phyloP scores from a whole-genome alignment of 257 asterid genomes.

The Craterostigma plantagineum region DNA sequence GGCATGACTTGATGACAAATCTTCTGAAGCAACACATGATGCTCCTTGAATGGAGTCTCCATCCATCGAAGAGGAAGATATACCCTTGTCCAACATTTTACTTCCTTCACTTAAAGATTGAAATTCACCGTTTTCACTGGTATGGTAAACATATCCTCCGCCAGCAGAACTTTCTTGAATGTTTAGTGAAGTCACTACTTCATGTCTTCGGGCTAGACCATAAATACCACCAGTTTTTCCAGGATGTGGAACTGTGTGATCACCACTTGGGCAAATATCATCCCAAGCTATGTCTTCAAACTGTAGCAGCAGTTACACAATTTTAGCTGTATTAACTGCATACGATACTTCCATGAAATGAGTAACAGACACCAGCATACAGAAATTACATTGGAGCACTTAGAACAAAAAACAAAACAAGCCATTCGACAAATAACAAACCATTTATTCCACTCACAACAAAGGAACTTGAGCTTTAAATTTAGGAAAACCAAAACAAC shows the following conservation, averaged over 20 bases:
- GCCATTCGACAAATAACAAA: not conserved
- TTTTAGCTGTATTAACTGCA: slow-evolving; percentile 41
- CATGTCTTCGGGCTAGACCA: slow-evolving; percentile 26
- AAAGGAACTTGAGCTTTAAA: too few relatives aligned
- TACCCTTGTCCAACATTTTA: slow-evolving; percentile 34
- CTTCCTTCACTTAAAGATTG: slow-evolving; percentile 22
- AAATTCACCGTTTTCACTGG: slow-evolving; percentile 12
- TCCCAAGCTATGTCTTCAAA: slow-evolving; percentile 66
- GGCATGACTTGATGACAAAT: slow-evolving; percentile 17
- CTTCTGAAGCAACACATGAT: slow-evolving; percentile 33
- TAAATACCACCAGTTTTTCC: slow-evolving; percentile 15
- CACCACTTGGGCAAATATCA: slow-evolving; percentile 42
- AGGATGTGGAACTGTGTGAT: slow-evolving; percentile 67
- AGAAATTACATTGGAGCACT: not conserved
- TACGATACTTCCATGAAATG: slow-evolving; percentile 19
- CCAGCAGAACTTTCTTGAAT: slow-evolving; percentile 15
- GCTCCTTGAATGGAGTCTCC: slow-evolving; percentile 21
- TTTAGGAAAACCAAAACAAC: too few relatives aligned
- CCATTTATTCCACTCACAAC: not conserved
- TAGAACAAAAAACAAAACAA: not conserved
- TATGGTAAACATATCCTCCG: slow-evolving; percentile 13
- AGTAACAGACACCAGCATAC: slow-evolving; percentile 8
- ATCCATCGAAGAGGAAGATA: slow-evolving; percentile 25
- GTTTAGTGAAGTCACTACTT: slow-evolving; percentile 16
- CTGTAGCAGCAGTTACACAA: slow-evolving; percentile 48